Percentiles rank a stretch among this genome's conserved stretches.
phyloP scores from a whole-genome alignment of 116 monocot genomes.

The Dioscorea cayenensis region DNA sequence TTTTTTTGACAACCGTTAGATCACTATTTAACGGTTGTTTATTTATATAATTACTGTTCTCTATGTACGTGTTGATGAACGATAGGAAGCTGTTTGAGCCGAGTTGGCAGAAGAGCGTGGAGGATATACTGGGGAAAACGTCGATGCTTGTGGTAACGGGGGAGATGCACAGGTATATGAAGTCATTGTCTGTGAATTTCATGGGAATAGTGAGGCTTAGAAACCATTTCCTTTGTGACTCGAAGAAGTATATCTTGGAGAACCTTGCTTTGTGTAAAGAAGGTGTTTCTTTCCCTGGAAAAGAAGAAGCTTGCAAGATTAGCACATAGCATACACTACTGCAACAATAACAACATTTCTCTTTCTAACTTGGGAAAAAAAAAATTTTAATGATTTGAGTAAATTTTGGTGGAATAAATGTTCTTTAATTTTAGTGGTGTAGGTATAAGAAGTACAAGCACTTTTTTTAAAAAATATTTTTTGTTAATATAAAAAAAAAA shows the following conservation, averaged over 20 bases:
- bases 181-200: constrained; percentile 26
- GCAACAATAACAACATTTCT: background rate
- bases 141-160: constrained; percentile 25
- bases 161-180: constrained; percentile 30
- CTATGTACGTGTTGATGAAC: constrained; percentile 28
- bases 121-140: constrained; percentile 21
- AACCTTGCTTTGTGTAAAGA: constrained; percentile 20
- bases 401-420: too few relatives aligned
- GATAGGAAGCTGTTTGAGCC: constrained; percentile 29
- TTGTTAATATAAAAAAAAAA: too few relatives aligned
- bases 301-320: constrained; percentile 45
- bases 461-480: too few relatives aligned
- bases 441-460: too few relatives aligned
- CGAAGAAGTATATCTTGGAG: constrained; percentile 9
- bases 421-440: too few relatives aligned
- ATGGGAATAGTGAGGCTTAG: constrained; percentile 22
- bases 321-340: too few relatives aligned
- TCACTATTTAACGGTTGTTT: too few relatives aligned
- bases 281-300: constrained; percentile 13
- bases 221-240: constrained; percentile 10
- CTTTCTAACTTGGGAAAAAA: too few relatives aligned
- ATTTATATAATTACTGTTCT: too few relatives aligned
- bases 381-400: too few relatives aligned
- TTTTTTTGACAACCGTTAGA: too few relatives aligned
- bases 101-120: constrained; percentile 24